Evolutionary conservation across 148 eudicot genomes (phyloP).

Genomic region (Cornus controversa): DNA sequence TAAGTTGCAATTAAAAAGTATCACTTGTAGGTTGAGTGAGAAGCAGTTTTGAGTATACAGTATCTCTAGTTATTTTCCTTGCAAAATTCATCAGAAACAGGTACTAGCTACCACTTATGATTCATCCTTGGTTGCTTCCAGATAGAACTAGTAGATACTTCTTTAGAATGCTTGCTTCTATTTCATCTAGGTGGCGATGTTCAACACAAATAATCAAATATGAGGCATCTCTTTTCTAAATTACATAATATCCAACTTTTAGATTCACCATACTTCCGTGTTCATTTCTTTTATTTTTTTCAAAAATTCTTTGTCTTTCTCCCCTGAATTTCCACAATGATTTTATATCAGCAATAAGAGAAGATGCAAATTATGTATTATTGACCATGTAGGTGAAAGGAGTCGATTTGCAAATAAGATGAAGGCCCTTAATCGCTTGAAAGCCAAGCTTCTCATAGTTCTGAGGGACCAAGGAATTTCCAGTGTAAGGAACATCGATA

Average conservation of each 20-base stretch:
- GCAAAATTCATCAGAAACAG: no score
- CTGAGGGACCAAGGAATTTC: slow-evolving; percentile 55
- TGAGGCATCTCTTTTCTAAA: not conserved
- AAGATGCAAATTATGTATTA: not conserved
- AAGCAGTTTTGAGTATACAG: no score
- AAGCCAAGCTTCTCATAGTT: slow-evolving; percentile 65
- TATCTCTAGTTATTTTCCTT: no score
- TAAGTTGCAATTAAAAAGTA: no score
- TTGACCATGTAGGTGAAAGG: slow-evolving; percentile 69
- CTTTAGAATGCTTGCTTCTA: no score
- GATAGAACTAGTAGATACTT: no score
- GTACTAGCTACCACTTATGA: no score
- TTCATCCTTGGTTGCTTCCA: no score
- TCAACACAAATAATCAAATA: no score
- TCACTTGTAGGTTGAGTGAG: no score
- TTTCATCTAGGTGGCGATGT: no score
- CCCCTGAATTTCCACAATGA: not conserved
- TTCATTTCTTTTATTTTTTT: not conserved
- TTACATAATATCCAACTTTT: not conserved
- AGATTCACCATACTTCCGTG: no score
- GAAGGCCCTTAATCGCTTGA: slow-evolving; percentile 80
- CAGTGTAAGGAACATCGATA: slow-evolving; percentile 33
- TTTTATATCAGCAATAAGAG: not conserved
- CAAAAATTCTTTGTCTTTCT: not conserved
- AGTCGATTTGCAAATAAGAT: slow-evolving; percentile 73